Percentiles rank a stretch among this genome's conserved stretches.
Conservation (phyloP, 768 basidiomycete species). For the Sporobolomyces roseus region DNA sequence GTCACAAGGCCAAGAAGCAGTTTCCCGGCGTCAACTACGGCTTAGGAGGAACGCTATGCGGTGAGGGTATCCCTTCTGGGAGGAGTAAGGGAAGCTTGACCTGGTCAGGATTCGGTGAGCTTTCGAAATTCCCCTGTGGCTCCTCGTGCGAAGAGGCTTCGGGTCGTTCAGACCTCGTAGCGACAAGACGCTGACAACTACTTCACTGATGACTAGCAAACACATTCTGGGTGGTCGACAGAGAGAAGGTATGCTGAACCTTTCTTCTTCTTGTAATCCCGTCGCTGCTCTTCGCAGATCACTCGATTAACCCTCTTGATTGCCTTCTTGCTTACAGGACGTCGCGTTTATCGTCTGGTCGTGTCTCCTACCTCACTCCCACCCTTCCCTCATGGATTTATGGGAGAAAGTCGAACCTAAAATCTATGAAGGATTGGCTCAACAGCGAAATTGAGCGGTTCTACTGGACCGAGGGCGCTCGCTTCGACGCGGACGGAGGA, state of each 20-base stretch:
- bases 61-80: slow-evolving; percentile 6
- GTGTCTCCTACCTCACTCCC: not conserved
- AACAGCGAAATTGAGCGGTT: not conserved
- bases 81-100: not conserved
- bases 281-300: too few relatives aligned
- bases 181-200: too few relatives aligned
- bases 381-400: slow-evolving; percentile 1
- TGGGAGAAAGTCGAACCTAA: slow-evolving; percentile 22
- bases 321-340: too few relatives aligned
- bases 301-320: too few relatives aligned
- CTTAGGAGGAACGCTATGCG: slow-evolving; percentile 4
- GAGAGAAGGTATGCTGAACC: too few relatives aligned
- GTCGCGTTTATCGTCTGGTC: slow-evolving; percentile 25
- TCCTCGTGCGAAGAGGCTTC: too few relatives aligned
- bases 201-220: slow-evolving; percentile 3
- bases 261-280: too few relatives aligned
- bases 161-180: too few relatives aligned
- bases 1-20: not conserved
- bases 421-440: slow-evolving; percentile 19
- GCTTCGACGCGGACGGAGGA: too few relatives aligned
- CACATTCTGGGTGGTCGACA: slow-evolving; percentile 34
- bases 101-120: slow-evolving; percentile 27
- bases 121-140: not conserved
- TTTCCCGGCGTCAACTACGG: slow-evolving; percentile 5
- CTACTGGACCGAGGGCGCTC: too few relatives aligned